phyloP scores from a whole-genome alignment of 768 basidiomycete genomes.

The Phlebiopsis gigantea region DNA sequence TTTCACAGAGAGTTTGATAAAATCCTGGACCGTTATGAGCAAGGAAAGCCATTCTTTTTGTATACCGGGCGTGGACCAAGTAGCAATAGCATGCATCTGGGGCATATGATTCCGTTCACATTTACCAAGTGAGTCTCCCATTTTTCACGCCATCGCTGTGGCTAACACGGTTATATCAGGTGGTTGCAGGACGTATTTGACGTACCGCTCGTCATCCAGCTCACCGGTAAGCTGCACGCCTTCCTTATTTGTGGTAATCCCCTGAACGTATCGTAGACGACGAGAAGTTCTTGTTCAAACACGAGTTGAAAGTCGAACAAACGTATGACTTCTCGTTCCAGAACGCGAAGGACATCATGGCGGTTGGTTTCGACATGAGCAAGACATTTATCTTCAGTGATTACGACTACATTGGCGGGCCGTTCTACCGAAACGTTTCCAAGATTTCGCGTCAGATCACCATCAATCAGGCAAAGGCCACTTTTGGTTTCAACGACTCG shows the following conservation, averaged over 20 bases:
- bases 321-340: conserved; percentile 73
- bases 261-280: conserved; percentile 55
- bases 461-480: conserved; percentile 87
- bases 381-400: conserved; percentile 98
- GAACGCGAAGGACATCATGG: conserved; percentile 96
- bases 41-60: conserved; percentile 95
- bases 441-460: conserved; percentile 92
- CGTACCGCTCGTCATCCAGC: conserved; percentile 90
- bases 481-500: conserved; percentile 97
- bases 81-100: conserved; percentile 95
- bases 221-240: conserved; percentile 61
- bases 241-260: neutral
- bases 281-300: conserved; percentile 98
- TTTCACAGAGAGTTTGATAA: conserved; percentile 77
- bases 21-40: conserved; percentile 93
- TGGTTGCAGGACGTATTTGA: conserved; percentile 97
- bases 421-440: conserved; percentile 92
- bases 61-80: conserved; percentile 98
- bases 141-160: neutral
- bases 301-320: conserved; percentile 86
- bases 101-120: conserved; percentile 95
- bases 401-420: conserved; percentile 83
- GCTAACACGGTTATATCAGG: conserved; percentile 34
- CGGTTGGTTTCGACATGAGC: conserved; percentile 85
- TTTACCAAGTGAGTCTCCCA: conserved; percentile 82